A percentile compares a stretch with the other conserved stretches of the same genome.
phyloP scores from a whole-genome alignment of 495 filamentous ascomycete species.

The Daldinia caldariorum region DNA sequence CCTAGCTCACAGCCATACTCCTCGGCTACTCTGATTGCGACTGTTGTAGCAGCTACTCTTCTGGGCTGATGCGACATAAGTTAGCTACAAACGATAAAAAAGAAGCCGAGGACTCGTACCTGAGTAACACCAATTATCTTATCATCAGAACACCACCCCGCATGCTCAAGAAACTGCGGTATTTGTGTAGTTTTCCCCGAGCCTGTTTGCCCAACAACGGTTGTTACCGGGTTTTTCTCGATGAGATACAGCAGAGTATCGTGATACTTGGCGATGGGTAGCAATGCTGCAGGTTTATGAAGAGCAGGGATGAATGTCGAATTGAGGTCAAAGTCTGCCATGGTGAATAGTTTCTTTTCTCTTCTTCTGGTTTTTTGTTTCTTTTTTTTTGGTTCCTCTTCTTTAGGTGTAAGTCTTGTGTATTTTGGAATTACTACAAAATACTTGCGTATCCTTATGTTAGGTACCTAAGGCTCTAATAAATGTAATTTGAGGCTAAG shows the following conservation, averaged over 20 bases:
- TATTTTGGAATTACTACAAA: not conserved
- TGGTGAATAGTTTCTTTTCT: constrained; percentile 28
- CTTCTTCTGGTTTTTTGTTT: too few relatives aligned
- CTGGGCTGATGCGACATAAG: constrained; percentile 69
- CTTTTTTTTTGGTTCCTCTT: not conserved
- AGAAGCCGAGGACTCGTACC: constrained; percentile 60
- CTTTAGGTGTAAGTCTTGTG: not conserved
- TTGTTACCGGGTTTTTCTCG: constrained; percentile 79
- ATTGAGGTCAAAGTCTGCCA: constrained; percentile 69
- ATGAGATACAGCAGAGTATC: constrained; percentile 79
- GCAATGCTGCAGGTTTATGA: constrained; percentile 77
- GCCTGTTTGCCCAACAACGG: constrained; percentile 90
- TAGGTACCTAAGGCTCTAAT: not conserved
- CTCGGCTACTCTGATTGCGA: constrained; percentile 89
- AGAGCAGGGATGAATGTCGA: constrained; percentile 76
- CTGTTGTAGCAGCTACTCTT: constrained; percentile 90
- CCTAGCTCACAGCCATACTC: constrained; percentile 92
- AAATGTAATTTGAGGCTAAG: not conserved
- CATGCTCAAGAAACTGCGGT: constrained; percentile 85
- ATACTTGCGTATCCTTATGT: not conserved
- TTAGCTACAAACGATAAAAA: constrained; percentile 28
- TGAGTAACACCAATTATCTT: constrained; percentile 92
- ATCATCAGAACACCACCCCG: constrained; percentile 85
- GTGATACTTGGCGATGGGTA: constrained; percentile 81
- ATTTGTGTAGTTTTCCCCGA: constrained; percentile 92